phyloP scores from a whole-genome alignment of 176 grass and related monocot species.

The Puya raimondii region DNA sequence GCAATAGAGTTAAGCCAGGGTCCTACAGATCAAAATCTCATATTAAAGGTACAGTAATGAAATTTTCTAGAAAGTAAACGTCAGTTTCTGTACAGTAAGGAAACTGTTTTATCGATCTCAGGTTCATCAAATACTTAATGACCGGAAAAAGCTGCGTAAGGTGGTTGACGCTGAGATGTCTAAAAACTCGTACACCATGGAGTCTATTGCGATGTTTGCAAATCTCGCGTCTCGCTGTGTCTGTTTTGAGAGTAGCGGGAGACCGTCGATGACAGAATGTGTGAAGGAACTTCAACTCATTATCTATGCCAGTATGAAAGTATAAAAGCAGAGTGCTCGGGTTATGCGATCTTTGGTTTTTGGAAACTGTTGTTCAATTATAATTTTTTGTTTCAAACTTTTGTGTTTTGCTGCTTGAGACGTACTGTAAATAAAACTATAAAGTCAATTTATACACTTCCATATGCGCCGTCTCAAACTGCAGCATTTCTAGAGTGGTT shows the following conservation, averaged over 20 bases:
- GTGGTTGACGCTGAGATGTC: conserved; percentile 78
- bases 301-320: conserved; percentile 82
- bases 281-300: conserved; percentile 84
- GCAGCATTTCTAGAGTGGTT: too few species aligned
- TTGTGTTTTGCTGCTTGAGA: not conserved
- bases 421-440: not conserved
- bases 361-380: not conserved
- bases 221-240: conserved; percentile 78
- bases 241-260: conserved; percentile 56
- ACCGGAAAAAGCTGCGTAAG: conserved; percentile 67
- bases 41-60: conserved; percentile 37
- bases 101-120: conserved; percentile 13
- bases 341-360: not conserved
- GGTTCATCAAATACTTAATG: conserved; percentile 53
- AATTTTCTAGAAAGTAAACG: not conserved
- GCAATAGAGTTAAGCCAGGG: conserved; percentile 89
- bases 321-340: conserved; percentile 9
- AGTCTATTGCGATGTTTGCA: conserved; percentile 63
- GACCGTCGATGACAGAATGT: conserved; percentile 75
- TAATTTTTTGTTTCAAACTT: not conserved
- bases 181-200: conserved; percentile 60
- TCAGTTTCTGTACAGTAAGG: too few species aligned
- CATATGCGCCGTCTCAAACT: too few species aligned
- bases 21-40: conserved; percentile 66
- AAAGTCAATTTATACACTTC: too few species aligned